Base-by-base conservation (phyloP, 1,284 basidiomycete genomes). In the Cryptococcus sp. region DNA sequence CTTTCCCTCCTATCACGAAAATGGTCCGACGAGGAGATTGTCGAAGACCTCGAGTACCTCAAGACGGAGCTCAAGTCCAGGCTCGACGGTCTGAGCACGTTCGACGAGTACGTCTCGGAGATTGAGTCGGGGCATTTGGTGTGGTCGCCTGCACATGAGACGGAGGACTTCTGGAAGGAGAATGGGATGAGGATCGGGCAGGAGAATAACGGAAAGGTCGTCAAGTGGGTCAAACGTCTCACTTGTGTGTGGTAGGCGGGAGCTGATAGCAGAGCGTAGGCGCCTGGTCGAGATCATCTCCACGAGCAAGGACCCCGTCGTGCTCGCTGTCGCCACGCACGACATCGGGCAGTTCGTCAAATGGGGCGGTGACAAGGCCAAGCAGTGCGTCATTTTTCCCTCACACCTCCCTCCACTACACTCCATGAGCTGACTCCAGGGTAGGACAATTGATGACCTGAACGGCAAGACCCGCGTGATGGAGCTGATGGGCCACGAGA, bases 91-190 rank as follows among this genome's bases (percentile, higher is more conserved):
- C 79, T 98, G 69, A 95, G 91, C 54, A 98, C 92, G 0, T 98
- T 89, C 74, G 96, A 98, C 73, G 93, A 97, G 77, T 98, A 98
- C 73, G 84, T 84, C 7, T 92, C 91, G 0, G 95, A 98, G 75
- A 80, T 98, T 18, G 80, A 85, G 28, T 91, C 89, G 1, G 94
- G 94, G 1, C 90, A 92, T 72, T 79, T 98, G 13, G 88, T 90
- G 4, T 98, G 93, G 90, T 87, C 91, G 6, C 94, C 95, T 5
- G 89, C 92, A 18, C 96, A 98, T 72, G 89, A 93, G 70, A 91
- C 89, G 7, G 95, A 98, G 57, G 86, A 92, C 51, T 99, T 99
- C 78, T 98, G 95, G 95, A 91, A 89, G 70, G 91, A 95, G 79
- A 98, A 98, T 70, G 91, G 88, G 0, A 77, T 86, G 71, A 78